These are phyloP conservation scores for Nelumbo lutea DNA, from an alignment of 164 flowering plant genomes.

Conservation along the genomic window DNA sequence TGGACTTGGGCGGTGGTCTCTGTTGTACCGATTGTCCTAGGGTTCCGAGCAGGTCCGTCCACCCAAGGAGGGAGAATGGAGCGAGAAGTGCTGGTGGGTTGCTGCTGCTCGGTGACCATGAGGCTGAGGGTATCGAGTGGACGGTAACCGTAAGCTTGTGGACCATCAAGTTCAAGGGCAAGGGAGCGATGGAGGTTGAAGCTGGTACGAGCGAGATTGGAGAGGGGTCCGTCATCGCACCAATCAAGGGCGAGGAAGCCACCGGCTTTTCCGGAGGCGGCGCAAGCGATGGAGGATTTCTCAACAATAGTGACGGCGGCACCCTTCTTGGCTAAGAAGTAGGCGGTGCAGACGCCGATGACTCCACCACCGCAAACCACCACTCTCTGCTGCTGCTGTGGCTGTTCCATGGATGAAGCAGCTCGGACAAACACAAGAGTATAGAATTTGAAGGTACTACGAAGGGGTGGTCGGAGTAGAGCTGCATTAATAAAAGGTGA, in stretches of 20 bases:
- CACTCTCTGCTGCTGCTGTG: slow-evolving; percentile 30
- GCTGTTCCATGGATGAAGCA: slow-evolving; percentile 7
- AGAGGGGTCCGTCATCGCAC: slow-evolving; percentile 81
- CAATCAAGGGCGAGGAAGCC: slow-evolving; percentile 93
- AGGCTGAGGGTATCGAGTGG: slow-evolving; percentile 65
- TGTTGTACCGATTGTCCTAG: slow-evolving; percentile 54
- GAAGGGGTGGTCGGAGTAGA: too few species aligned
- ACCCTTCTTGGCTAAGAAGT: slow-evolving; percentile 69
- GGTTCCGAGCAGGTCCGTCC: slow-evolving; percentile 47
- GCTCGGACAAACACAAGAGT: slow-evolving; percentile 7
- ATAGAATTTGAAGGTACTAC: neutral
- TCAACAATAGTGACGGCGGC: slow-evolving; percentile 75
- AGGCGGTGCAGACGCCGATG: slow-evolving; percentile 90
- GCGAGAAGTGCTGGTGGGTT: neutral
- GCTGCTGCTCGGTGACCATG: slow-evolving; percentile 33
- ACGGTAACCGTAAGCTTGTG: slow-evolving; percentile 69
- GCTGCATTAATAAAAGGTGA: too few species aligned
- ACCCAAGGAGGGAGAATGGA: slow-evolving; percentile 55
- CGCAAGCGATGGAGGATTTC: slow-evolving; percentile 84
- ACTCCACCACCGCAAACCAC: slow-evolving; percentile 96
- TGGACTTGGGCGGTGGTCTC: slow-evolving; percentile 94
- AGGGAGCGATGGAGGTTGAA: slow-evolving; percentile 86
- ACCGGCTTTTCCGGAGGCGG: slow-evolving; percentile 95
- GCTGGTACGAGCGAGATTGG: slow-evolving; percentile 75
- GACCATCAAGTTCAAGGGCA: slow-evolving; percentile 67